Evolutionary conservation across 768 basidiomycete species (phyloP).

Genomic region (Pulveroboletus sp.): DNA sequence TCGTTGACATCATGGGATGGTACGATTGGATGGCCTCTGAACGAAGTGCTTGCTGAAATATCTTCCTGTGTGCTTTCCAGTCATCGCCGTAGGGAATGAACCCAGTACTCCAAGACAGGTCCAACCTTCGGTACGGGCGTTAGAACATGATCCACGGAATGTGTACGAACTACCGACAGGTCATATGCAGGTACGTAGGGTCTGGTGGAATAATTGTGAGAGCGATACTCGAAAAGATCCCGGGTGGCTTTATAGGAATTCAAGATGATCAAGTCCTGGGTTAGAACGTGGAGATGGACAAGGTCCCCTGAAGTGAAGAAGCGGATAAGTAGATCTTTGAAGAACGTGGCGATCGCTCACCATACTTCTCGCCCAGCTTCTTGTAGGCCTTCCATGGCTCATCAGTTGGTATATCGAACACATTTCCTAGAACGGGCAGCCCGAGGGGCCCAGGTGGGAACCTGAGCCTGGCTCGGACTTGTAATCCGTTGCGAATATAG

Average conservation of each 20-base stretch:
- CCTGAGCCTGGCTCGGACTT: neutral
- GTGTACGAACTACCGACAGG: neutral
- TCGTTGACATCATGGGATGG: neutral
- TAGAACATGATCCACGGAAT: neutral
- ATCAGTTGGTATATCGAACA: constrained; percentile 5
- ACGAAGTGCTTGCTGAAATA: constrained; percentile 1
- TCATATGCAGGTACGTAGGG: neutral
- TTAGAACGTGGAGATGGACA: neutral
- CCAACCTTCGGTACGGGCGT: neutral
- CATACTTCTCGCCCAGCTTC: constrained; percentile 6
- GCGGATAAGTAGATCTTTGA: neutral
- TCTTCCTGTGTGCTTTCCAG: neutral
- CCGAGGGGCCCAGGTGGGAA: constrained; percentile 5
- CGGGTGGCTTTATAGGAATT: constrained; percentile 3
- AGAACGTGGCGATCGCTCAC: neutral
- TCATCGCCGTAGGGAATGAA: constrained; percentile 6
- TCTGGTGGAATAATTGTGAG: constrained; percentile 6
- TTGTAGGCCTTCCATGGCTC: constrained; percentile 1
- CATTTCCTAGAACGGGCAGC: constrained; percentile 7
- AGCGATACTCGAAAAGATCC: constrained; percentile 5
- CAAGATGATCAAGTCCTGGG: constrained; percentile 5
- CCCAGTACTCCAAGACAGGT: constrained; percentile 2
- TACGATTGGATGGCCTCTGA: neutral
- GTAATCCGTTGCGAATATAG: neutral
- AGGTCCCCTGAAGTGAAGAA: constrained; percentile 2